Evolutionary conservation across 2,329 filamentous ascomycete species (phyloP).

Genomic region (Monosporascus sp.): DNA sequence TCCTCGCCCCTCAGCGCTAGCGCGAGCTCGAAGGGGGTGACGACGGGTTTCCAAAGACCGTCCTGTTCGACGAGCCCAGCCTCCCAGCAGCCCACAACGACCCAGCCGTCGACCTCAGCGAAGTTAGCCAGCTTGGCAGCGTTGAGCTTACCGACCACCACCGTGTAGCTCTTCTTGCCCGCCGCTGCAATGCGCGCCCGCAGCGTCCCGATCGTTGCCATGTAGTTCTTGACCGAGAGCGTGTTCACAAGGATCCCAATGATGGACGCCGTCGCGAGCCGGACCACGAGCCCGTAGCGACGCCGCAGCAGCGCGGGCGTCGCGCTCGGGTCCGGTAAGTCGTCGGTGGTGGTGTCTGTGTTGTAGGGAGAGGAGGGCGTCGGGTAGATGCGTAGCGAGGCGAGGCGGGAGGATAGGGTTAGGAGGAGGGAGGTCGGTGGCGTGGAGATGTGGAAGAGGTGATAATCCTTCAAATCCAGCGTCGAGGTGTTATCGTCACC

Average conservation of each 20-base stretch:
- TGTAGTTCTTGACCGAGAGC: constrained; percentile 84
- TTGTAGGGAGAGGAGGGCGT: constrained; percentile 42
- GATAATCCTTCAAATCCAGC: constrained; percentile 56
- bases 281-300: constrained; percentile 81
- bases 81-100: constrained; percentile 97
- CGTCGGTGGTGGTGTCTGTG: constrained; percentile 38
- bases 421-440: constrained; percentile 79
- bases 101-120: constrained; percentile 90
- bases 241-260: constrained; percentile 97
- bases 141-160: constrained; percentile 95
- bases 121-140: constrained; percentile 96
- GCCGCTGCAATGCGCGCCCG: constrained; percentile 67
- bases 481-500: constrained; percentile 24
- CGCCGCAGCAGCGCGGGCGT: constrained; percentile 62
- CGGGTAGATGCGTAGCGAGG: constrained; percentile 72
- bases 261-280: constrained; percentile 72
- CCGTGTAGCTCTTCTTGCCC: constrained; percentile 92
- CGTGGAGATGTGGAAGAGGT: constrained; percentile 79
- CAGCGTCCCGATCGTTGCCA: constrained; percentile 71
- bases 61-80: constrained; percentile 86
- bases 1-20: constrained; percentile 71
- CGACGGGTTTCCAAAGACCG: constrained; percentile 80
- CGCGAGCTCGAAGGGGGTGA: constrained; percentile 91
- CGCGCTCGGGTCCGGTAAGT: constrained; percentile 31
- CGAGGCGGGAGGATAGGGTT: constrained; percentile 77